Evolutionary conservation across 257 asterid species (phyloP).

Genomic region (Parsonsia alboflavescens): DNA sequence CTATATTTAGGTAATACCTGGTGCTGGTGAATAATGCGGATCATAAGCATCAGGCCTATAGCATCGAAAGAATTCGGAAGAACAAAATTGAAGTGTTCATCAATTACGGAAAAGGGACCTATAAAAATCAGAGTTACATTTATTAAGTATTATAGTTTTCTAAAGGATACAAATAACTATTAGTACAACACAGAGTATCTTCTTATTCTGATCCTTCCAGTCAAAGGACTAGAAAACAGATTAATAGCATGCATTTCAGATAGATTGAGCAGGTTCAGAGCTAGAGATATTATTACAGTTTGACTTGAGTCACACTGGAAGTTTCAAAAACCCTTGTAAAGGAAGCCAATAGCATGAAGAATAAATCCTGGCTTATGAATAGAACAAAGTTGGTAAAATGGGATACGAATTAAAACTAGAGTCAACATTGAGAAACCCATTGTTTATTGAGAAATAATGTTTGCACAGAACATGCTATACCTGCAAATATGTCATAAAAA

Average conservation of each 20-base stretch:
- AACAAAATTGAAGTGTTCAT: conserved; percentile 74
- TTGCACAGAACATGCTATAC: conserved; percentile 29
- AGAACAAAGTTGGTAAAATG: not conserved
- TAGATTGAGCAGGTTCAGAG: not conserved
- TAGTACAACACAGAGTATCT: not conserved
- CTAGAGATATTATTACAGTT: not conserved
- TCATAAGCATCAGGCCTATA: conserved; percentile 97
- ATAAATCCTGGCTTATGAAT: not conserved
- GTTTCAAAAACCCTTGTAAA: not conserved
- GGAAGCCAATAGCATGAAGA: not conserved
- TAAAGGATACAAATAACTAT: not conserved
- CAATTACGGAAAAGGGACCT: conserved; percentile 91
- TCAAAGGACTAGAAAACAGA: not conserved
- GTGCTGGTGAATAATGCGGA: conserved; percentile 94
- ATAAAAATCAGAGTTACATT: conserved; percentile 14
- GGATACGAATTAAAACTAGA: not conserved
- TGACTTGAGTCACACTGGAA: not conserved
- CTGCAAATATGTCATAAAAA: conserved; percentile 90
- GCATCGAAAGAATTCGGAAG: conserved; percentile 95
- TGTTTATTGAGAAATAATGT: not conserved
- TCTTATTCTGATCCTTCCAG: not conserved
- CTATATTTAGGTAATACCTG: conserved; percentile 49
- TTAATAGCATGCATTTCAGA: not conserved
- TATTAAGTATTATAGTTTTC: conserved; percentile 13
- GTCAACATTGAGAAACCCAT: not conserved